phyloP scores from a whole-genome alignment of 371 early-diverging fungal species.

The Thermomucor indicae-seudaticae region DNA sequence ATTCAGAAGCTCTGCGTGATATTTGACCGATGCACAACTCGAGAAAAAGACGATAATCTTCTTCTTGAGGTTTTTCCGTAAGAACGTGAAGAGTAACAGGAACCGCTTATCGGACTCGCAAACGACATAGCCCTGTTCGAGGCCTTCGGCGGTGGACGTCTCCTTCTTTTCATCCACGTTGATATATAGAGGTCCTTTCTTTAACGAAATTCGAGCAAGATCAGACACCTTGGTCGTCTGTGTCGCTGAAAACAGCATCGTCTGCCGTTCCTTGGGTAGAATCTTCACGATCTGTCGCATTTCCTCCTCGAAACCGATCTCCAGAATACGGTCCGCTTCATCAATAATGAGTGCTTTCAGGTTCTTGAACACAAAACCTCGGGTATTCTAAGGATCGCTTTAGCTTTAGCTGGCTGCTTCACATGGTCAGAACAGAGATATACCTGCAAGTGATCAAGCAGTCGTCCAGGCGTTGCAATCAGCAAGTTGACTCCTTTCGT shows the following conservation, averaged over 20 bases:
- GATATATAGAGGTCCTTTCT: constrained; percentile 65
- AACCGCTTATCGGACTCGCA: constrained; percentile 43
- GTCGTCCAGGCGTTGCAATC: constrained; percentile 97
- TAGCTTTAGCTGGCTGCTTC: constrained; percentile 10
- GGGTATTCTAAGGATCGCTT: constrained; percentile 54
- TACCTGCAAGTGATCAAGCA: constrained; percentile 87
- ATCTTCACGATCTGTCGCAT: constrained; percentile 77
- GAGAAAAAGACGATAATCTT: constrained; percentile 89
- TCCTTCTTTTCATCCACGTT: constrained; percentile 33
- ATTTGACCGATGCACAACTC: constrained; percentile 92
- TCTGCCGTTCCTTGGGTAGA: constrained; percentile 72
- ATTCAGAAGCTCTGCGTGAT: constrained; percentile 68
- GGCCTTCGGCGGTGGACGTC: constrained; percentile 19
- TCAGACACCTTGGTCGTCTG: constrained; percentile 76
- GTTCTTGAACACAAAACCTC: constrained; percentile 70
- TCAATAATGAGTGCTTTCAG: constrained; percentile 93
- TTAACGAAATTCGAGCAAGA: constrained; percentile 77
- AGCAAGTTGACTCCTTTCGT: constrained; percentile 93
- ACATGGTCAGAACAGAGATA: background rate
- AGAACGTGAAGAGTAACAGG: constrained; percentile 20
- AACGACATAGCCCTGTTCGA: constrained; percentile 39
- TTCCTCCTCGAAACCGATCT: constrained; percentile 95
- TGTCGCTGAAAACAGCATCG: constrained; percentile 92
- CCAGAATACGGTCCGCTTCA: constrained; percentile 98
- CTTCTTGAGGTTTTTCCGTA: constrained; percentile 32